Base-by-base conservation (phyloP, 768 basidiomycete species). In the Rubroboletus pulcherrimus region DNA sequence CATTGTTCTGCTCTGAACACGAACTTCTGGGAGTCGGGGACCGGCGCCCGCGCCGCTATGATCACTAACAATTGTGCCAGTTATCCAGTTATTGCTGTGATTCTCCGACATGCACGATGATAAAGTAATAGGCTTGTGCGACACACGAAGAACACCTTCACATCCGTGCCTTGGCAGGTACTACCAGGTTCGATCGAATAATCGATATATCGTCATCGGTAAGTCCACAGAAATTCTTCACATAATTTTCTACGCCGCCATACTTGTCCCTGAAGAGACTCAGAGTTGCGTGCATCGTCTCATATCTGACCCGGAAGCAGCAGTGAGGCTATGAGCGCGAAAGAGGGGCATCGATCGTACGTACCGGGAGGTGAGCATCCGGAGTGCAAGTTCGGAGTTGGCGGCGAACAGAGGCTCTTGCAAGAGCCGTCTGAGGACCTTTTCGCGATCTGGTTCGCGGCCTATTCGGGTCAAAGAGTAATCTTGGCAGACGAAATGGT, bases 321-420 rank as follows among this genome's bases (percentile, higher is more conserved):
- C 7, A 30, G 31, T 49, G 37, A 58, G 51, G 8, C 30, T 26
- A 37, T n/a, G 38, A 24, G 10, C 12, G 31, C 19, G 29, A 39
- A 43, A n/a, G 15, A 30, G 7, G 33, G 5, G 15, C 34, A 14
- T 35, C 26, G 21, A 38, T 44, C n/a, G 29, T 31, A 51, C 57
- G 50, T 65, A 88, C 89, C 86, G 80, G 61, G 88, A 91, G 5
- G 85, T 82, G 50, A 92, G 82, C 87, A 91, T 89, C 57, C 89
- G 91, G n/a, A 89, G 73, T 2, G 88, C 88, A 24, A 88, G 87
- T 53, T 87, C 81, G 40, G 78, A 82, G 61, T 90, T 86, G 7
- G 83, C 77, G 1, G 86, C 84, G 60, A 91, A 91, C 12, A 88
- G 56, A 0, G 90, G 87, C 55, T 89, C 86, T 62, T 84, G 84